These are phyloP conservation scores for Phytophthora nicotianae DNA, from an alignment of 352 stramenopile genomes.

Conservation along the genomic window DNA sequence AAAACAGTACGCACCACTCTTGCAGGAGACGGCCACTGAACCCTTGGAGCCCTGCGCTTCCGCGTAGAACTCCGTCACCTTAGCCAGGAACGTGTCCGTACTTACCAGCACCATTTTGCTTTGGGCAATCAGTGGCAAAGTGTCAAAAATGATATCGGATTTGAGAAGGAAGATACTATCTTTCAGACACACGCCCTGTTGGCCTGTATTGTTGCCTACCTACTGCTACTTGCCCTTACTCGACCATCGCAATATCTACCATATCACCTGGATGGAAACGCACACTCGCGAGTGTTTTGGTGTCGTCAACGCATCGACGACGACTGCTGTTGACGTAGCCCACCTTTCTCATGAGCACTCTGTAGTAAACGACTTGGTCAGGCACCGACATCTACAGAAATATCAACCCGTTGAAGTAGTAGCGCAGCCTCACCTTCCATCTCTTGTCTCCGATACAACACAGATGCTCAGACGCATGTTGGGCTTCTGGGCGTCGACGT, in stretches of 20 bases:
- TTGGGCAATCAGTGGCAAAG: slow-evolving; percentile 8
- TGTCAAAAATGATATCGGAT: slow-evolving; percentile 26
- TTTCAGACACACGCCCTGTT: slow-evolving; percentile 22
- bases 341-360: slow-evolving; percentile 62
- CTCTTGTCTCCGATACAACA: slow-evolving; percentile 57
- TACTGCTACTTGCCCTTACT: slow-evolving; percentile 24
- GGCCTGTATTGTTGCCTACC: background rate
- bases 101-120: slow-evolving; percentile 59
- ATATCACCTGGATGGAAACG: slow-evolving; percentile 71
- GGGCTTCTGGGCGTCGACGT: slow-evolving; percentile 54
- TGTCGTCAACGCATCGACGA: slow-evolving; percentile 55
- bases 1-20: slow-evolving; percentile 53
- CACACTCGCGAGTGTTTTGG: slow-evolving; percentile 67
- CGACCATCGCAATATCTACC: slow-evolving; percentile 66
- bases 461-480: slow-evolving; percentile 66
- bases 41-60: slow-evolving; percentile 45
- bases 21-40: slow-evolving; percentile 67
- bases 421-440: slow-evolving; percentile 42
- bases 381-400: slow-evolving; percentile 4
- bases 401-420: background rate
- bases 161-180: slow-evolving; percentile 17
- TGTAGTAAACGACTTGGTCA: slow-evolving; percentile 23
- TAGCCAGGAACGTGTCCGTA: slow-evolving; percentile 65
- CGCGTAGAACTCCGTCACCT: slow-evolving; percentile 65
- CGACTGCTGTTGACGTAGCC: slow-evolving; percentile 63